Conservation (phyloP, 805 yeast species). For the Debaryomyces maramus region DNA sequence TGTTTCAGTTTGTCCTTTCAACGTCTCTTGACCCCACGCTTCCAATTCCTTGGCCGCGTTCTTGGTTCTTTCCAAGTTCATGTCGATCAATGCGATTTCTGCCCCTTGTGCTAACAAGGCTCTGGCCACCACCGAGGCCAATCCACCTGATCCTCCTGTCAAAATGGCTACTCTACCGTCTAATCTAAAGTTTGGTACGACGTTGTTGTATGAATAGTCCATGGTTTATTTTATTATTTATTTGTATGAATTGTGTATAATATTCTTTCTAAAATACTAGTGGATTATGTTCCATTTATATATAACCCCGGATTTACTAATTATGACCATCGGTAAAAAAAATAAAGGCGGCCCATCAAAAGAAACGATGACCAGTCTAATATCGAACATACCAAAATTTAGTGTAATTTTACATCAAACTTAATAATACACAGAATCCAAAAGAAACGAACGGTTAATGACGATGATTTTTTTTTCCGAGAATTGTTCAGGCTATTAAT, state of each 20-base stretch:
- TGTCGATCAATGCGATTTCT: conserved; percentile 69
- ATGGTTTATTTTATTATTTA: conserved; percentile 8
- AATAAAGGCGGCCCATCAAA: conserved; percentile 1
- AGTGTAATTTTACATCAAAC: too few relatives aligned
- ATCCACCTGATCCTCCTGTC: conserved; percentile 83
- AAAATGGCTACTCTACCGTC: conserved; percentile 71
- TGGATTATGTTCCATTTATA: neutral
- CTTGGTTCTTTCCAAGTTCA: conserved; percentile 59
- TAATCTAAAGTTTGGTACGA: conserved; percentile 63
- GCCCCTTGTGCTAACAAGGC: conserved; percentile 78
- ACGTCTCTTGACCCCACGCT: conserved; percentile 47
- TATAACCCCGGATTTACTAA: conserved; percentile 1
- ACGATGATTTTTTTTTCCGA: neutral
- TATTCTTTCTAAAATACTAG: too few relatives aligned
- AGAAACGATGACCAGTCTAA: neutral
- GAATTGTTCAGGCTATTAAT: too few relatives aligned
- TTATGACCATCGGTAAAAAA: conserved; percentile 1
- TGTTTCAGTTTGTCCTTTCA: conserved; percentile 34
- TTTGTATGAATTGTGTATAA: too few relatives aligned
- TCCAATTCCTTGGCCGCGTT: conserved; percentile 51
- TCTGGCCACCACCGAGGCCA: conserved; percentile 62
- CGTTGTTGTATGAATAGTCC: conserved; percentile 42
- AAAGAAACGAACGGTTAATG: neutral
- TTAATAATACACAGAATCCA: neutral
- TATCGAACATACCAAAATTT: neutral